Evolutionary conservation across 768 basidiomycete genomes (phyloP).

Genomic region (Phanerochaete carnosa): DNA sequence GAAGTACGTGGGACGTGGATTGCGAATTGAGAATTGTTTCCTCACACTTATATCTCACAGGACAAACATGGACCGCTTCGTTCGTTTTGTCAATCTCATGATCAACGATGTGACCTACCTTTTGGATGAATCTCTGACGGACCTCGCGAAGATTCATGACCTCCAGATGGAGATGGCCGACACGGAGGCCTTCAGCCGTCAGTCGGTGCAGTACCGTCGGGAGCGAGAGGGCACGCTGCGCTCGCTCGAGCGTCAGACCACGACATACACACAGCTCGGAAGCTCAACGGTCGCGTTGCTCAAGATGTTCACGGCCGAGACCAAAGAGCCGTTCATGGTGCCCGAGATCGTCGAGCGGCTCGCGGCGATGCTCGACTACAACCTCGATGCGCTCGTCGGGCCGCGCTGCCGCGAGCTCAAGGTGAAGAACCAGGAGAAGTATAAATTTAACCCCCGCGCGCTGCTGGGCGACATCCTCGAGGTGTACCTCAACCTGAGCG

Average conservation of each 20-base stretch:
- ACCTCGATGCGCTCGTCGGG: constrained; percentile 84
- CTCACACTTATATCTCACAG: constrained; percentile 33
- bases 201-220: constrained; percentile 68
- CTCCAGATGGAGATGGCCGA: constrained; percentile 87
- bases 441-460: constrained; percentile 80
- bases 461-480: constrained; percentile 85
- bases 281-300: constrained; percentile 87
- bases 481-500: constrained; percentile 86
- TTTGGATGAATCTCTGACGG: constrained; percentile 91
- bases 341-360: constrained; percentile 94
- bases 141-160: constrained; percentile 83
- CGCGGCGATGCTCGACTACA: constrained; percentile 96
- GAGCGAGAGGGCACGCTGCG: constrained; percentile 80
- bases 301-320: constrained; percentile 89
- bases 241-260: constrained; percentile 79
- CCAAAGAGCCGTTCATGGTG: constrained; percentile 90
- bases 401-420: constrained; percentile 84
- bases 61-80: constrained; percentile 81
- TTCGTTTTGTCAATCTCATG: constrained; percentile 94
- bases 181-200: constrained; percentile 61
- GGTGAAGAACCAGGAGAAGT: constrained; percentile 84
- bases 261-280: constrained; percentile 83
- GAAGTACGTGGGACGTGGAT: constrained; percentile 43
- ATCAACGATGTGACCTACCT: constrained; percentile 99
- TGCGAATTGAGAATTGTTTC: not conserved